Percentiles rank a stretch among this genome's conserved stretches.
Evolutionary conservation across 106 monocot genomes (phyloP).

Genomic region (Acanthochlamys bracteata): DNA sequence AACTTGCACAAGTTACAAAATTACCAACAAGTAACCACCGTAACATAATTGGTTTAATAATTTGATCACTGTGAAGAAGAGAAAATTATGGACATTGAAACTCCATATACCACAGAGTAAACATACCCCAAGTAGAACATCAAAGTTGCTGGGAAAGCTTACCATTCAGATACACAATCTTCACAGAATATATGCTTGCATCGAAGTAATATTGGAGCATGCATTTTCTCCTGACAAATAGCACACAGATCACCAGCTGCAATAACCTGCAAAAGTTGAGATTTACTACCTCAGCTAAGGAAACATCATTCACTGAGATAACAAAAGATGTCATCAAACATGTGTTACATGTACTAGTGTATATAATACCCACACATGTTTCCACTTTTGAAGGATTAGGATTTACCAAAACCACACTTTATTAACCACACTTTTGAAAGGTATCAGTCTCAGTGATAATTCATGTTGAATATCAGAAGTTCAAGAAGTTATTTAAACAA

Average conservation of each 20-base stretch:
- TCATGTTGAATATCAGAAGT: too few relatives aligned
- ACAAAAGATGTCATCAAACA: not conserved
- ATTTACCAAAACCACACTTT: too few relatives aligned
- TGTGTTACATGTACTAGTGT: too few relatives aligned
- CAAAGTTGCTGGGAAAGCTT: not conserved
- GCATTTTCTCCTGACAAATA: conserved; percentile 96
- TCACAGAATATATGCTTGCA: conserved; percentile 98
- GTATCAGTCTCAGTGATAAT: too few relatives aligned
- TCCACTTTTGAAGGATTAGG: too few relatives aligned
- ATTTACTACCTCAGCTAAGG: not conserved
- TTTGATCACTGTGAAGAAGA: not conserved
- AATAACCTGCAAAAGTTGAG: conserved; percentile 23
- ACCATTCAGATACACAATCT: conserved; percentile 97
- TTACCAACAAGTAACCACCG: too few relatives aligned
- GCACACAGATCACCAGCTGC: conserved; percentile 88
- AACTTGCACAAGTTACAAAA: too few relatives aligned
- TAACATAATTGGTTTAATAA: too few relatives aligned
- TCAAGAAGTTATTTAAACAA: too few relatives aligned
- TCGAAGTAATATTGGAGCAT: conserved; percentile 69
- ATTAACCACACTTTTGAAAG: too few relatives aligned
- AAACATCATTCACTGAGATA: not conserved
- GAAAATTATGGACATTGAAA: not conserved
- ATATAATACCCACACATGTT: too few relatives aligned
- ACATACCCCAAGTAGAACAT: not conserved
- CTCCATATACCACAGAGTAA: not conserved